Evolutionary conservation across 2,329 filamentous ascomycete genomes (phyloP), one percentile per base, ranked within the genome.

Genomic region (Lachnellula cervina): DNA sequence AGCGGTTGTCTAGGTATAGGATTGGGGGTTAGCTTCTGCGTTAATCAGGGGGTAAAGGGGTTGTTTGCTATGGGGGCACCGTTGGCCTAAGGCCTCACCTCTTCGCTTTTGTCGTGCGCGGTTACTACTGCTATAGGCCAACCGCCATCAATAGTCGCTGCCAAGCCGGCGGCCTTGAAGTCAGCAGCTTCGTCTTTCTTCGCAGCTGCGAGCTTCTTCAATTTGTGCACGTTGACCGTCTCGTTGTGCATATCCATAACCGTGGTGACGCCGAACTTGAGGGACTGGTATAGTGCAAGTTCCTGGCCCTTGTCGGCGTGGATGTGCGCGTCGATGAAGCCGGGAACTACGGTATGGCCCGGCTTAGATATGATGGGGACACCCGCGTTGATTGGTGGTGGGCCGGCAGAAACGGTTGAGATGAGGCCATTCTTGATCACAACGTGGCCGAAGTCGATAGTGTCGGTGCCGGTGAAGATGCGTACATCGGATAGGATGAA

Each of bases 201-300:
- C 69, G 72, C 59, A 17, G 35, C 48, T 13, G 51, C 60, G 37
- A 68, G 64, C 57, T 64, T 66, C 25, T 64, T 65, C 19, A 72
- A 61, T 46, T 67, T 68, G 42, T 61, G 59, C 16, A 72, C 70
- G 54, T 71, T 68, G 19, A 51, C 60, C 3, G 67, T 61, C 49
- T 74, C 71, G 14, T 73, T 73, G 40, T 77, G 74, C 76, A 80
- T 77, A 38, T 80, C 77, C 52, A 73, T 75, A 3, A 79, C 74
- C 1, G 78, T 80, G 0, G 77, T 80, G 11, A 80, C 73, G 2
- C 78, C 77, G 52, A 80, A 80, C 2, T 72, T 69, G 2, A 80
- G 64, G 2, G 73, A 70, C 59, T 80, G 76, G 11, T 21, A 34
- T 5, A 58, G 45, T 1, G 70, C 70, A 2, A 16, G 14, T 0